Evolutionary conservation across 2,329 filamentous ascomycete genomes (phyloP).

Genomic region (Xylariaceae sp.): DNA sequence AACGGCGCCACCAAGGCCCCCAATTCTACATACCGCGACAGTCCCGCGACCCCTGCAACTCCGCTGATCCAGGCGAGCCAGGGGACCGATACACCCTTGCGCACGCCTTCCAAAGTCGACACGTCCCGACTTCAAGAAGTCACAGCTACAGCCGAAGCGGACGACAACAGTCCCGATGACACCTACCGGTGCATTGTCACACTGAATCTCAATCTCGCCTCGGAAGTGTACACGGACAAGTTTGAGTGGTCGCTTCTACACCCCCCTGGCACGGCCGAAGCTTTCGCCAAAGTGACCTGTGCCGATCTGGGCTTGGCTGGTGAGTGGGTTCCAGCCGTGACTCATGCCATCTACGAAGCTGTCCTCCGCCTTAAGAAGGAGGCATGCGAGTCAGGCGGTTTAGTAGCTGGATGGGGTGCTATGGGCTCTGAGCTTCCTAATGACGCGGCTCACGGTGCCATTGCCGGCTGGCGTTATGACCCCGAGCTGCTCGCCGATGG

Average conservation of each 20-base stretch:
- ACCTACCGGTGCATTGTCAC: constrained; percentile 90
- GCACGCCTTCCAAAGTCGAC: constrained; percentile 45
- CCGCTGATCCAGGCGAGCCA: constrained; percentile 38
- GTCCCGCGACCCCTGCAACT: constrained; percentile 40
- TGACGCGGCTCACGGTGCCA: constrained; percentile 73
- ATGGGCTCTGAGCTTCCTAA: constrained; percentile 74
- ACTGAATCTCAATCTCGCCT: constrained; percentile 85
- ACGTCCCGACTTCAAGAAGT: constrained; percentile 50
- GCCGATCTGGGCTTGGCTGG: constrained; percentile 82
- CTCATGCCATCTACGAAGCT: constrained; percentile 95
- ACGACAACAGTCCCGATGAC: constrained; percentile 83
- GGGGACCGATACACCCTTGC: constrained; percentile 53
- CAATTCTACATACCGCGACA: constrained; percentile 30
- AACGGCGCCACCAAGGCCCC: constrained; percentile 21
- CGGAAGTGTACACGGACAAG: constrained; percentile 89
- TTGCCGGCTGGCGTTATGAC: constrained; percentile 93
- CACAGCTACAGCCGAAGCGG: constrained; percentile 63
- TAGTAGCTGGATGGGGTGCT: constrained; percentile 68
- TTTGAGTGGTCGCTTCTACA: constrained; percentile 97
- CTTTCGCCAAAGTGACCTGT: constrained; percentile 88
- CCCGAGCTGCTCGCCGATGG: constrained; percentile 80
- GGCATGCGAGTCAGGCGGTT: constrained; percentile 82
- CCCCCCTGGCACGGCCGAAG: constrained; percentile 83
- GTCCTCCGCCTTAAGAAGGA: constrained; percentile 92
- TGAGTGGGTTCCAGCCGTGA: constrained; percentile 92